Evolutionary conservation across 768 basidiomycete genomes (phyloP).

Genomic region (Rhodocollybia butyracea): DNA sequence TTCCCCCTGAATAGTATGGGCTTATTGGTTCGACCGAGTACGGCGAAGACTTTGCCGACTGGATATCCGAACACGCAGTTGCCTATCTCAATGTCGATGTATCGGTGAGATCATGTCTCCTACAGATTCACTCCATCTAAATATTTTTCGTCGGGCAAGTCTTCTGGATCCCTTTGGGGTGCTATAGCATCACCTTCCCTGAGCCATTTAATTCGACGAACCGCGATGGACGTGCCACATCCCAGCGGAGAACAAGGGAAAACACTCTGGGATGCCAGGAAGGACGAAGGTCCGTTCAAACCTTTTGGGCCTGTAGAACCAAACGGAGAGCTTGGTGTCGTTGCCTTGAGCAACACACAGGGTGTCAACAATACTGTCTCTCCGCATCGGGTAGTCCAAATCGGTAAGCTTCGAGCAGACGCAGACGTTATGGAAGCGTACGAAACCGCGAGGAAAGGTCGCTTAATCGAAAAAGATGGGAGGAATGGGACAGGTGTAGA

Average conservation of each 20-base stretch:
- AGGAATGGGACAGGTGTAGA: conserved; percentile 40
- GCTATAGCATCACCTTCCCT: conserved; percentile 34
- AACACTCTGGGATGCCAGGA: conserved; percentile 76
- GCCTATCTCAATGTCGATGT: conserved; percentile 84
- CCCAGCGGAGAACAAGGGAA: conserved; percentile 56
- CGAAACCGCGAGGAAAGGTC: conserved; percentile 28
- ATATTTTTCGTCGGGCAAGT: too few relatives aligned
- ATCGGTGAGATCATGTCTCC: too few relatives aligned
- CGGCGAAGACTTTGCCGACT: conserved; percentile 87
- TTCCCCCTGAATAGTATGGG: conserved; percentile 42
- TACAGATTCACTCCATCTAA: too few relatives aligned
- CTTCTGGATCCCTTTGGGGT: conserved; percentile 57
- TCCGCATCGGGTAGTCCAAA: background rate
- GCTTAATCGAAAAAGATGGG: conserved; percentile 10
- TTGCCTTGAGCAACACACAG: conserved; percentile 55
- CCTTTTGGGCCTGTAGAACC: conserved; percentile 41
- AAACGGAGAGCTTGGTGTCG: conserved; percentile 43
- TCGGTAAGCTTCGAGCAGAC: conserved; percentile 32
- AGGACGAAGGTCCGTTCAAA: conserved; percentile 54
- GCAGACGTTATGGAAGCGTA: conserved; percentile 39
- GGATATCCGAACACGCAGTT: conserved; percentile 77
- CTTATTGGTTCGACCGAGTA: conserved; percentile 88
- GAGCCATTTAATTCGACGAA: conserved; percentile 64
- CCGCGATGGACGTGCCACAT: conserved; percentile 71
- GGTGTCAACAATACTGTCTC: background rate